Base-by-base conservation (phyloP, 352 stramenopile species). In the Globisporangium viniferum region DNA sequence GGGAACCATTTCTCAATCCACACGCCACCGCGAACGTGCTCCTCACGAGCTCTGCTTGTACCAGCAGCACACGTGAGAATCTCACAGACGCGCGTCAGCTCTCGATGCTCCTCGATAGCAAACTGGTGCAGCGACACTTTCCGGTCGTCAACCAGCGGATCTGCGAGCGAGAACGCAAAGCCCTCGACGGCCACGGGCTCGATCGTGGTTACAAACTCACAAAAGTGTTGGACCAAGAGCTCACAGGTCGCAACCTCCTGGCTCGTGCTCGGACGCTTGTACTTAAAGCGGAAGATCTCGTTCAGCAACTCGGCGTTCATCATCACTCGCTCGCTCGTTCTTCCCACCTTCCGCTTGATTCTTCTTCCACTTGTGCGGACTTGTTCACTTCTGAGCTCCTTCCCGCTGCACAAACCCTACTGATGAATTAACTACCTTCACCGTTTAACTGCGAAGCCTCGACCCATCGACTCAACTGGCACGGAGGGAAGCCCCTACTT, bases 271-370 rank as follows among this genome's bases (percentile, higher is more conserved):
- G 80, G 76, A 2, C 54, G 27, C 53, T 79, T 70, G 70, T 78
- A 66, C 63, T 74, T 77, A 54, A 85, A 86, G 35, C 74, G 76
- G 44, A 89, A 82, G 2, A 86, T 31, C 9, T 68, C 71, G 49
- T 76, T 74, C 3, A 83, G 59, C 5, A 70, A 46, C 18, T 72
- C 64, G 33, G 55, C 15, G 31, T 60, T 29, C 55, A 60, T 60
- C 7, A 2, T 59, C 29, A 29, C 12, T 27, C 9, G 20, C 6
- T 59, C 29, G 27, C 4, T 27, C n/a, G 18, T 24, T 54, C 18
- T 15, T 14, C 48, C 14, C n/a, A 1, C n/a, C 27, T 54, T 12
- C 48, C 27, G 4, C 5, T 15, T 54, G 20, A 15, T 49, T 49
- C 41, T 49, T 49, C 20, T 54, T 54, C n/a, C 48, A 6, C 6